phyloP scores from a whole-genome alignment of 306 rosid genomes.

The Malus asiatica region DNA sequence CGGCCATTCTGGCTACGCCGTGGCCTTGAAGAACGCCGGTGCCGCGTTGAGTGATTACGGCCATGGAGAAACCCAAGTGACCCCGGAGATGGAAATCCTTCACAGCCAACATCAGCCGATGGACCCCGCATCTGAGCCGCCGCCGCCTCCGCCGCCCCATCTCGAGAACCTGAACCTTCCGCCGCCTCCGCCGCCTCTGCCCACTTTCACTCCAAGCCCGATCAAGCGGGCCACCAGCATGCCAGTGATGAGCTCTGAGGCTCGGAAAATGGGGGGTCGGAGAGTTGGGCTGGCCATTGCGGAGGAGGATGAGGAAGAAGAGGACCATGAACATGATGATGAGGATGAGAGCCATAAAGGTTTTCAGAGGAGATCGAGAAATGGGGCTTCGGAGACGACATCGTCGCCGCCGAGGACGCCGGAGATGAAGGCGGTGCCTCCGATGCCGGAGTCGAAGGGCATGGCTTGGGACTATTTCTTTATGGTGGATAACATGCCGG shows the following conservation, averaged over 20 bases:
- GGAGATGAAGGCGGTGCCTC: slow-evolving; percentile 36
- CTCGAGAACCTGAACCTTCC: slow-evolving; percentile 35
- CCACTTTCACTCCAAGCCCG: slow-evolving; percentile 52
- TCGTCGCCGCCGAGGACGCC: slow-evolving; percentile 31
- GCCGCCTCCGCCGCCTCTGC: slow-evolving; percentile 70
- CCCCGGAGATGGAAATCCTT: slow-evolving; percentile 12
- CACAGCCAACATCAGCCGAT: slow-evolving; percentile 19
- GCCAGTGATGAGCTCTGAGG: slow-evolving; percentile 43
- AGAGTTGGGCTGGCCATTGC: slow-evolving; percentile 30
- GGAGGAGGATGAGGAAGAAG: slow-evolving; percentile 37
- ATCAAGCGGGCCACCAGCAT: slow-evolving; percentile 51
- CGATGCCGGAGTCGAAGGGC: slow-evolving; percentile 63
- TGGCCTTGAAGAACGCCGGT: slow-evolving; percentile 70
- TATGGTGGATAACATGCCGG: slow-evolving; percentile 48
- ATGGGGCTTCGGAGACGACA: slow-evolving; percentile 5
- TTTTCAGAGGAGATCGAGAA: slow-evolving; percentile 17
- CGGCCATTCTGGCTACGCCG: slow-evolving; percentile 66
- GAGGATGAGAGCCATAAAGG: slow-evolving; percentile 13
- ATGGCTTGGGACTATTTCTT: slow-evolving; percentile 83
- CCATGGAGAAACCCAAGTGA: slow-evolving; percentile 55
- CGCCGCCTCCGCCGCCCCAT: slow-evolving; percentile 52
- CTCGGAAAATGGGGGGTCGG: slow-evolving; percentile 7
- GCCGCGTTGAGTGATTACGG: slow-evolving; percentile 79
- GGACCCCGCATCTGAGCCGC: slow-evolving; percentile 29
- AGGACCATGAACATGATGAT: neutral